Conservation (phyloP, 768 basidiomycete species). For the Cystofilobasidium ferigula region DNA sequence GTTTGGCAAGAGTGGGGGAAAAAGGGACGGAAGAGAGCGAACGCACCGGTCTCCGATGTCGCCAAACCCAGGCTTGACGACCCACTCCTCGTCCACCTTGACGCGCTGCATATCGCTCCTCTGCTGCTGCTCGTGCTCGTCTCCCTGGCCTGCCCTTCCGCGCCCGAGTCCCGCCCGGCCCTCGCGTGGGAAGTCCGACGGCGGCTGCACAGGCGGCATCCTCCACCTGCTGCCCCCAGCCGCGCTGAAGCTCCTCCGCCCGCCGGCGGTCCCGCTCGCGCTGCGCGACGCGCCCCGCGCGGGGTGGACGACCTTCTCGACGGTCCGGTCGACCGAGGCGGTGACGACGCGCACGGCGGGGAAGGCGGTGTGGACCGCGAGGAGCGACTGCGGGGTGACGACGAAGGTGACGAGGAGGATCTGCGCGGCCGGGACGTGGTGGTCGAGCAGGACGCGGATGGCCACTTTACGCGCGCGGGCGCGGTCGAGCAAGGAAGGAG, state of each 20-base stretch:
- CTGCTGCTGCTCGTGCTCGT: no score
- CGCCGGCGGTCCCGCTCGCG: not conserved
- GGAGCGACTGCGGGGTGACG: constrained; percentile 61
- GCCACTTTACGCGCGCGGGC: constrained; percentile 51
- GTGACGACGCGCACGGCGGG: constrained; percentile 47
- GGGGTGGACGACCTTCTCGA: constrained; percentile 7
- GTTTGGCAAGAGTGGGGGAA: not conserved
- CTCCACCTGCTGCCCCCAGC: not conserved
- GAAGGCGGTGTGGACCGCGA: constrained; percentile 68
- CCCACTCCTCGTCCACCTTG: constrained; percentile 19
- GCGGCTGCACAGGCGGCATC: not conserved
- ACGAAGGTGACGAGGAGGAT: constrained; percentile 52
- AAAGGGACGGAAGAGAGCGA: not conserved
- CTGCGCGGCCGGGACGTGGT: constrained; percentile 54
- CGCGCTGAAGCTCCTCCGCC: not conserved
- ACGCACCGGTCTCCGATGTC: constrained; percentile 24
- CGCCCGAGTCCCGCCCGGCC: no score
- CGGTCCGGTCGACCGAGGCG: constrained; percentile 6
- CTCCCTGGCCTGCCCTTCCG: not conserved
- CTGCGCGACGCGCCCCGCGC: not conserved
- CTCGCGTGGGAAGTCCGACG: not conserved
- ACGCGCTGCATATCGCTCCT: constrained; percentile 1
- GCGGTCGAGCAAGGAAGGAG: not conserved
- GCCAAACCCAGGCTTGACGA: constrained; percentile 18
- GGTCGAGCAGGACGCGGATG: constrained; percentile 82